Evolutionary conservation across 2,329 filamentous ascomycete species (phyloP).

Genomic region (Curvularia lunata): DNA sequence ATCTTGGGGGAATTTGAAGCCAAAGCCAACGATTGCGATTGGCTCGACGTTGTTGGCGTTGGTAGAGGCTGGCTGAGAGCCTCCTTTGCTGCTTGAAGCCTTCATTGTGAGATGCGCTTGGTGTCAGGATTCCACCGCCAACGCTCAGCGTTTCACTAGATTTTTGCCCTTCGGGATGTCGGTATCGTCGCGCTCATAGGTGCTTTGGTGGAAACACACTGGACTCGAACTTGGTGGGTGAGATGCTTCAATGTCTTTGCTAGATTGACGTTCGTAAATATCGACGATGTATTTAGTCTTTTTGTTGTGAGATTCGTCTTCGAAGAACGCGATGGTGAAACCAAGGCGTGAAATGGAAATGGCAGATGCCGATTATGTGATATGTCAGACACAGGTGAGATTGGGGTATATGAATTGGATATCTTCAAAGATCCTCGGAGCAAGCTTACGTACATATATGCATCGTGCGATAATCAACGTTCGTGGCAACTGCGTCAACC

Average conservation of each 20-base stretch:
- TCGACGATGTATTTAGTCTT: background rate
- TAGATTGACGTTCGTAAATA: too few relatives aligned
- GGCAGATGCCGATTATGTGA: background rate
- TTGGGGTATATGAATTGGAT: background rate
- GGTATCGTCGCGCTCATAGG: background rate
- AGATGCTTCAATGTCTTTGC: background rate
- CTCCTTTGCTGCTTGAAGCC: background rate
- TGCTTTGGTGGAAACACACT: background rate
- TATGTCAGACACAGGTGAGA: background rate
- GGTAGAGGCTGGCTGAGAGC: background rate
- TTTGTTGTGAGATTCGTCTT: background rate
- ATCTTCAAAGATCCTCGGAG: background rate
- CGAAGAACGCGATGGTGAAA: background rate
- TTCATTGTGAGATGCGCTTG: background rate
- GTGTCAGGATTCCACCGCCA: background rate
- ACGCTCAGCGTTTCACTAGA: too few relatives aligned
- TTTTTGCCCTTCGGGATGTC: background rate
- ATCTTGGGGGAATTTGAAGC: constrained; percentile 34
- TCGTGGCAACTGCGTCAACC: background rate
- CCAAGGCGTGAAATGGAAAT: background rate
- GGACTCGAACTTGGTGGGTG: background rate
- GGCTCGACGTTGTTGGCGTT: background rate
- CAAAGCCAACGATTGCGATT: constrained; percentile 49
- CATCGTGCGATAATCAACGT: background rate
- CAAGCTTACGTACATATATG: background rate